A percentile compares a stretch with the other conserved stretches of the same genome.
Conservation (phyloP, 208 protist genomes). For the Trypanosomatidae sp. region DNA sequence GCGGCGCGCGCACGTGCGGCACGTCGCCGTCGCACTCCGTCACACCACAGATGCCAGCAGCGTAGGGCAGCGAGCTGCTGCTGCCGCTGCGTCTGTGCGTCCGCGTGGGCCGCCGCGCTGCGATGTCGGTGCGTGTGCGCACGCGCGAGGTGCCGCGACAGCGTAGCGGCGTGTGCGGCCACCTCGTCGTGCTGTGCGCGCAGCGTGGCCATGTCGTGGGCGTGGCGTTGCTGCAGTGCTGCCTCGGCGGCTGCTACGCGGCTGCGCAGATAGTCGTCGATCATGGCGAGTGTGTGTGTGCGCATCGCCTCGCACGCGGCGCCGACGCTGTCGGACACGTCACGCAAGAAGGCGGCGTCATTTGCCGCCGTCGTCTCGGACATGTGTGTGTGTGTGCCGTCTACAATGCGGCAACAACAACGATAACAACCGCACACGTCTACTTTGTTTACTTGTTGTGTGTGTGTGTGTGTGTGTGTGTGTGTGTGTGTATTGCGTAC, state of each 20-base stretch:
- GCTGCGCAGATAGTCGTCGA: constrained; percentile 43
- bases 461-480: too few species aligned
- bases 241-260: constrained; percentile 2
- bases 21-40: too few species aligned
- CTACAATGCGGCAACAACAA: background rate
- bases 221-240: constrained; percentile 1
- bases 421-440: background rate
- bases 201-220: background rate
- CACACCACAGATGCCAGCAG: too few species aligned
- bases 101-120: background rate
- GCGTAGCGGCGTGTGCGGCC: background rate
- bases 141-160: constrained; percentile 1
- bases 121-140: constrained; percentile 1
- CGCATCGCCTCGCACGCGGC: constrained; percentile 5
- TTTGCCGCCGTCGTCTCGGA: constrained; percentile 19
- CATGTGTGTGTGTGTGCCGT: constrained; percentile 6
- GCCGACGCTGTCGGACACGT: constrained; percentile 15
- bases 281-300: constrained; percentile 27
- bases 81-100: background rate
- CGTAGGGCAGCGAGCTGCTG: too few species aligned
- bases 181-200: too few species aligned
- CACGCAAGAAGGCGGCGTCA: constrained; percentile 30
- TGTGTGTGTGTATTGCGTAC: background rate
- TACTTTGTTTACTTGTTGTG: too few species aligned
- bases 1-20: constrained; percentile 2